Conservation (phyloP, 352 stramenopile species). For the Pythium brassicae region DNA sequence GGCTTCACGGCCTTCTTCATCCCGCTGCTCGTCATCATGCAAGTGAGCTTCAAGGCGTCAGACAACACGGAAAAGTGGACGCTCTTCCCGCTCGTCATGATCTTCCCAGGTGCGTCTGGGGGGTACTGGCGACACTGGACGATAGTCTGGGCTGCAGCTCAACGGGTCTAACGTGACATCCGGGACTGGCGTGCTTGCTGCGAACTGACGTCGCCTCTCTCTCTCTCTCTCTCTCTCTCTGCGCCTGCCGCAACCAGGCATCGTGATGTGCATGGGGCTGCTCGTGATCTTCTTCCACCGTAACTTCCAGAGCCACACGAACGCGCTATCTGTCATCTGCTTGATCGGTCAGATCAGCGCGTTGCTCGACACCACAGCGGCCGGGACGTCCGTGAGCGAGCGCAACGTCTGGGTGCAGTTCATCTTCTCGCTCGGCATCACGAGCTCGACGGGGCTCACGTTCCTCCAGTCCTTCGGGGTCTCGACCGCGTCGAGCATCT, state of each 20-base stretch:
- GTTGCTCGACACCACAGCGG: constrained; percentile 68
- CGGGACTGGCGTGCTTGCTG: neutral
- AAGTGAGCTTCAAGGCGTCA: constrained; percentile 77
- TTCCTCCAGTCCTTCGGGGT: constrained; percentile 67
- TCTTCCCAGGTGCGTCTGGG: constrained; percentile 49
- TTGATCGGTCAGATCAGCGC: constrained; percentile 70
- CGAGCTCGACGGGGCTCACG: constrained; percentile 69
- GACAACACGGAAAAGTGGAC: constrained; percentile 65
- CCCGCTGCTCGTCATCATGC: constrained; percentile 80
- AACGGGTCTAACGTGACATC: no score
- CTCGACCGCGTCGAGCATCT: constrained; percentile 50
- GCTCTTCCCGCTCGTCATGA: constrained; percentile 66
- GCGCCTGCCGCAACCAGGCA: constrained; percentile 17
- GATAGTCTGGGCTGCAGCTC: no score
- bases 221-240: neutral
- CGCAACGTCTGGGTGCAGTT: constrained; percentile 86
- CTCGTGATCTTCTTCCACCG: constrained; percentile 56
- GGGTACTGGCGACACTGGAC: neutral
- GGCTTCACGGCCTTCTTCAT: constrained; percentile 82
- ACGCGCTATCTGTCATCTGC: constrained; percentile 55
- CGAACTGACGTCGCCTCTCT: neutral
- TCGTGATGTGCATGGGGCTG: constrained; percentile 74
- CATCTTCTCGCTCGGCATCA: constrained; percentile 82
- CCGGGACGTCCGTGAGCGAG: constrained; percentile 69
- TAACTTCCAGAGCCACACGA: constrained; percentile 55